Evolutionary conservation across 352 stramenopile species (phyloP).

Genomic region (Phytophthora crassamura): DNA sequence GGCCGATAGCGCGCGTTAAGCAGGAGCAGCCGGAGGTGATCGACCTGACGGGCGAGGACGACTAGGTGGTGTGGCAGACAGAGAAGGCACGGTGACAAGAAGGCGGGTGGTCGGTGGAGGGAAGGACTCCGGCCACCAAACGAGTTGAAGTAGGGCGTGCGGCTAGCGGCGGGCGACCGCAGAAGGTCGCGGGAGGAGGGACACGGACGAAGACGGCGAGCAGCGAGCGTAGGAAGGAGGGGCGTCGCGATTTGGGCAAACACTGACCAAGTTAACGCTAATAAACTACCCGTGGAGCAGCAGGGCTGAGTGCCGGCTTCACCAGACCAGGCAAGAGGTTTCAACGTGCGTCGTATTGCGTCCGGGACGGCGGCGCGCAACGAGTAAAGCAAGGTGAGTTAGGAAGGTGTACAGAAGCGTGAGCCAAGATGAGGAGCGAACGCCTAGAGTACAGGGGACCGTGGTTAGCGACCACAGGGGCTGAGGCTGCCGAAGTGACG

Average conservation of each 20-base stretch:
- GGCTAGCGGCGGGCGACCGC: neutral
- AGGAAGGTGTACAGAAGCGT: neutral
- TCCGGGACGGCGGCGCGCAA: neutral
- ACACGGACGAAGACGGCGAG: neutral
- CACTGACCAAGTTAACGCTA: neutral
- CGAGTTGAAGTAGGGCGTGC: no score
- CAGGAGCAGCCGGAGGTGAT: no score
- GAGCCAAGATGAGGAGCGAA: neutral
- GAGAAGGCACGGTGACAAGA: no score
- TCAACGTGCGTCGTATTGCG: neutral
- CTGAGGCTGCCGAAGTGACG: neutral
- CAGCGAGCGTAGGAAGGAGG: neutral
- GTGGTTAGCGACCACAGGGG: constrained; percentile 7
- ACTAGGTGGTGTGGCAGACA: no score
- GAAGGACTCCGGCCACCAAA: no score
- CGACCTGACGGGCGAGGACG: no score
- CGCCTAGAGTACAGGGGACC: neutral
- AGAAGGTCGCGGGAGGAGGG: neutral
- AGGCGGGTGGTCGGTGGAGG: no score
- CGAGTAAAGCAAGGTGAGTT: neutral
- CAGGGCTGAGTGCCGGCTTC: neutral
- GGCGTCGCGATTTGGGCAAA: neutral
- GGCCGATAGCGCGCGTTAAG: no score
- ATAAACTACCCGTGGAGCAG: neutral
- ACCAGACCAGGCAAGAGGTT: neutral